Conservation (phyloP, 768 basidiomycete species). For the Tylopilus plumbeoviolaceoides region DNA sequence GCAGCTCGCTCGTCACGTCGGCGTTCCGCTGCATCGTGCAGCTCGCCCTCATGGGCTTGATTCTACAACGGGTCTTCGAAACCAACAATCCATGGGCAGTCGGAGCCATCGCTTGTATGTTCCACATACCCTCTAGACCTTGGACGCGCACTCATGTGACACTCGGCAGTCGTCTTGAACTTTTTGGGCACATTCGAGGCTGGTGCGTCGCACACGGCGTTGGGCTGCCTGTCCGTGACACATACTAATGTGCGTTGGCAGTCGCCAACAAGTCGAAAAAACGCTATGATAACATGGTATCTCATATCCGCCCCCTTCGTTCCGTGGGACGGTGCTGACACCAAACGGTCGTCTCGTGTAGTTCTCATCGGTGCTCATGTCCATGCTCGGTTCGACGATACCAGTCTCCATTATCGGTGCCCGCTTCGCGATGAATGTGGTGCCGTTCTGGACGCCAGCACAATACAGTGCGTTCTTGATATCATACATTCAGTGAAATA, state of each 20-base stretch:
- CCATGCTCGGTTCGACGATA: conserved; percentile 72
- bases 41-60: conserved; percentile 65
- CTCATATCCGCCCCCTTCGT: not conserved
- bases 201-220: conserved; percentile 38
- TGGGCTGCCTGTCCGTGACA: not conserved
- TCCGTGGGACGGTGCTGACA: conserved; percentile 4
- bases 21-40: conserved; percentile 75
- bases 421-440: conserved; percentile 68
- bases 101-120: conserved; percentile 66
- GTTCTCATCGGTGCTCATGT: conserved; percentile 64
- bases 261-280: conserved; percentile 78
- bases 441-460: conserved; percentile 81
- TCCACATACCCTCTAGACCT: not conserved
- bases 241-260: conserved; percentile 21
- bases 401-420: conserved; percentile 76
- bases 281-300: conserved; percentile 71
- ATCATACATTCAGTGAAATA: too few species aligned
- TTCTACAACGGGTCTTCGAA: conserved; percentile 73
- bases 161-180: conserved; percentile 57
- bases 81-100: conserved; percentile 73
- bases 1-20: conserved; percentile 61
- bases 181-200: conserved; percentile 74
- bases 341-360: not conserved
- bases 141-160: not conserved
- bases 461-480: conserved; percentile 58